Conservation (phyloP, 352 stramenopile species). For the Phytopythium ostracodes region DNA sequence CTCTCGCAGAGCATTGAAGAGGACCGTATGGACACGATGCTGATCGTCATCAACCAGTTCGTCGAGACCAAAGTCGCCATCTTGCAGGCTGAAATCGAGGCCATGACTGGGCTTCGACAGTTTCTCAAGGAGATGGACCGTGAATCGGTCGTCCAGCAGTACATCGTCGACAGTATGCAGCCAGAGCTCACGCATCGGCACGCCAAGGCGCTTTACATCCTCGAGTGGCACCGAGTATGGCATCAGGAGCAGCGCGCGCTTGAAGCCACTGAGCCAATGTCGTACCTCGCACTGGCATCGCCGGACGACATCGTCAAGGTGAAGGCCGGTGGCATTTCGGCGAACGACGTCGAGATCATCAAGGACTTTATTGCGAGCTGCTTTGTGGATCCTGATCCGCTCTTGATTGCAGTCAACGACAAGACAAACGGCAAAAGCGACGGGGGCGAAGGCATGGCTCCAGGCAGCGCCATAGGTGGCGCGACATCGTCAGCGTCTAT, state of each 20-base stretch:
- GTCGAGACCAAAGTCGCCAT: slow-evolving; percentile 83
- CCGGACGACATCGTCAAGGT: slow-evolving; percentile 47
- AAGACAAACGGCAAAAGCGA: slow-evolving; percentile 10
- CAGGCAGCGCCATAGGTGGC: background rate
- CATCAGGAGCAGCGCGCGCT: slow-evolving; percentile 43
- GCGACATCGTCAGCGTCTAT: slow-evolving; percentile 10
- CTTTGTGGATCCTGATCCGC: slow-evolving; percentile 62
- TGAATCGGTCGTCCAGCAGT: slow-evolving; percentile 84
- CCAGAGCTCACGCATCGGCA: slow-evolving; percentile 78
- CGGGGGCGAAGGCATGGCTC: slow-evolving; percentile 5
- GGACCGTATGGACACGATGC: slow-evolving; percentile 77
- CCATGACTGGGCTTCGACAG: slow-evolving; percentile 55
- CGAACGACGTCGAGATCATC: slow-evolving; percentile 77
- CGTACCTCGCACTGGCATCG: slow-evolving; percentile 37
- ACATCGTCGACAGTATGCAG: slow-evolving; percentile 79
- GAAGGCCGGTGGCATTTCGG: slow-evolving; percentile 52
- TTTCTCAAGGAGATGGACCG: slow-evolving; percentile 74
- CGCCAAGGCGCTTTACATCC: slow-evolving; percentile 65
- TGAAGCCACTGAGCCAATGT: slow-evolving; percentile 35
- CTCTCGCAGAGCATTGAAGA: slow-evolving; percentile 79
- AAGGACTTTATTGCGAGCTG: slow-evolving; percentile 85
- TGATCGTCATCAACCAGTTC: slow-evolving; percentile 85
- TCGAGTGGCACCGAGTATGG: slow-evolving; percentile 80
- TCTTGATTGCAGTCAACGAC: slow-evolving; percentile 19
- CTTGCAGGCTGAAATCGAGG: slow-evolving; percentile 77